Percentiles rank a stretch among this genome's conserved stretches.
phyloP scores from a whole-genome alignment of 1,284 basidiomycete species.

The Ganoderma multipileum region DNA sequence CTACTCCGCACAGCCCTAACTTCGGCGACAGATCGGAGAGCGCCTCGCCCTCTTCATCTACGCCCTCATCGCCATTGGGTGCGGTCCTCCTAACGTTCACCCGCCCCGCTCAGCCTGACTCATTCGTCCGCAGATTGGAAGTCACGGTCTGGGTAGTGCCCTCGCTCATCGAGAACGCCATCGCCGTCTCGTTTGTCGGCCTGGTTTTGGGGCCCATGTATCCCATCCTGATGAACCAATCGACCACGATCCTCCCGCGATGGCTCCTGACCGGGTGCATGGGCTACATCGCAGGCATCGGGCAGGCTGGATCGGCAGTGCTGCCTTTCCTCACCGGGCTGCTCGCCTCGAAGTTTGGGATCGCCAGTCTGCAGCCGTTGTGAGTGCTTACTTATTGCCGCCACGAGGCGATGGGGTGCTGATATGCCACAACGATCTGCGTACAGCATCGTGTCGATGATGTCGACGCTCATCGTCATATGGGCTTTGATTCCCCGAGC shows the following conservation, averaged over 20 bases:
- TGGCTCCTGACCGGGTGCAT: slow-evolving; percentile 70
- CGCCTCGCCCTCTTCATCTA: slow-evolving; percentile 60
- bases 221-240: slow-evolving; percentile 69
- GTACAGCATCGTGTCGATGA: slow-evolving; percentile 33
- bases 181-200: slow-evolving; percentile 66
- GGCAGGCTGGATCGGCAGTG: slow-evolving; percentile 70
- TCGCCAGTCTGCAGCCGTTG: slow-evolving; percentile 64
- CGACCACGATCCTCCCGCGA: slow-evolving; percentile 61
- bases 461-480: slow-evolving; percentile 41
- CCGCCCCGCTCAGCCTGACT: neutral
- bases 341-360: slow-evolving; percentile 60
- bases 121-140: slow-evolving; percentile 50
- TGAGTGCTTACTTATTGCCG: slow-evolving; percentile 48
- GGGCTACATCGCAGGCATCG: slow-evolving; percentile 71
- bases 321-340: slow-evolving; percentile 73
- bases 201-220: slow-evolving; percentile 57
- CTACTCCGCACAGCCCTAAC: neutral
- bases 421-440: neutral
- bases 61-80: slow-evolving; percentile 57
- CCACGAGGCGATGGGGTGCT: slow-evolving; percentile 47
- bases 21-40: slow-evolving; percentile 54
- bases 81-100: slow-evolving; percentile 27
- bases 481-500: slow-evolving; percentile 40
- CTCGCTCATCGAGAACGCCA: slow-evolving; percentile 62
- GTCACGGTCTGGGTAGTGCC: slow-evolving; percentile 70